Evolutionary conservation across 2,329 filamentous ascomycete genomes (phyloP).

Genomic region (Neocatenulostroma microsporum): DNA sequence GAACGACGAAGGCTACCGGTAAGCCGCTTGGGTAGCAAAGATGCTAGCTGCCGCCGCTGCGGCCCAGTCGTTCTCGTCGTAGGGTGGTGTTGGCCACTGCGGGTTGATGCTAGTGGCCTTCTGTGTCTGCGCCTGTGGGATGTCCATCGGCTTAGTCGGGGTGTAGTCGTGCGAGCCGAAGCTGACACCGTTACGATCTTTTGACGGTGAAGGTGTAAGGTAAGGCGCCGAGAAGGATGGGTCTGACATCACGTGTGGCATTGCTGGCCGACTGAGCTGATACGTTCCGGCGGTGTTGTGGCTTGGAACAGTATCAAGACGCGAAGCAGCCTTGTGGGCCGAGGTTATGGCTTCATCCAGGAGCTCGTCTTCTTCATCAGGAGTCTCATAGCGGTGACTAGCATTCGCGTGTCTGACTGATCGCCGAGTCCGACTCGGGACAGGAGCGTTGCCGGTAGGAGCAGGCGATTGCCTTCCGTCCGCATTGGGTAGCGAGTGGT

Average conservation of each 20-base stretch:
- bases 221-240: slow-evolving; percentile 47
- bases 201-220: slow-evolving; percentile 69
- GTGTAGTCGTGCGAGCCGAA: slow-evolving; percentile 60
- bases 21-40: slow-evolving; percentile 58
- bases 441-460: slow-evolving; percentile 45
- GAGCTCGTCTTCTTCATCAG: slow-evolving; percentile 93
- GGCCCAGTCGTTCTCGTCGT: slow-evolving; percentile 89
- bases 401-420: slow-evolving; percentile 66
- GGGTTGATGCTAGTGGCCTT: slow-evolving; percentile 45
- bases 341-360: slow-evolving; percentile 80
- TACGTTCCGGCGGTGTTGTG: slow-evolving; percentile 4
- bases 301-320: slow-evolving; percentile 48
- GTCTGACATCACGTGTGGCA: slow-evolving; percentile 59
- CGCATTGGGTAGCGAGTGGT: slow-evolving; percentile 40
- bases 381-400: slow-evolving; percentile 81
- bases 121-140: slow-evolving; percentile 51
- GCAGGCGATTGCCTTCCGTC: slow-evolving; percentile 51
- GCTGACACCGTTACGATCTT: slow-evolving; percentile 67
- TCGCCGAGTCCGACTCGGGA: slow-evolving; percentile 72
- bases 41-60: slow-evolving; percentile 74
- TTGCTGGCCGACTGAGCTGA: slow-evolving; percentile 35
- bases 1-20: slow-evolving; percentile 12
- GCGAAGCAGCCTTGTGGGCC: slow-evolving; percentile 65
- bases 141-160: slow-evolving; percentile 63
- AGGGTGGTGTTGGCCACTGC: slow-evolving; percentile 93